Evolutionary conservation across 768 basidiomycete genomes (phyloP), one percentile per base, ranked within the genome.

Genomic region (Psilocybe tampanensis): DNA sequence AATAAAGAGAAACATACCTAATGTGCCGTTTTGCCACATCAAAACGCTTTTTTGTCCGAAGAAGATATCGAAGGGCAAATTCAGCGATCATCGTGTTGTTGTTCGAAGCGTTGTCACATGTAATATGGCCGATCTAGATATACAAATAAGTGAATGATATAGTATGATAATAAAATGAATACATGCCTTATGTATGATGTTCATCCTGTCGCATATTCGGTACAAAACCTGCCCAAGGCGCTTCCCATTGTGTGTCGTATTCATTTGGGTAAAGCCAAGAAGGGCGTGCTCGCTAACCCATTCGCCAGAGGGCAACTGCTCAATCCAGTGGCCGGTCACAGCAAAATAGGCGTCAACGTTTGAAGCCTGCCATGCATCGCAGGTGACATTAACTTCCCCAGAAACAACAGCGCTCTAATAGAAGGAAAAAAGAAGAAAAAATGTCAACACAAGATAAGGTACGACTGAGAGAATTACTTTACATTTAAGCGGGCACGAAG

Each of bases 51-150:
- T 44, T 39, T 2, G 44, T 50, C 11, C 44, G 33, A 12, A 48
- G n/a, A 8, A 9, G 15, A 34, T 33, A 54, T 2, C 59, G 45
- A 0, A 17, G 8, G 0, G 55, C 63, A 52, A 78, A 70, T 15
- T 72, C 65, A 0, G 11, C 44, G 5, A 72, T 34, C 72, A 76
- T 76, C 0, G 73, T 75, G n/a, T 58, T 52, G 50, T 77, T 79
- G 47, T 76, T 77, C 2, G 41, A 54, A 0, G 76, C 73, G 56
- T 77, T 78, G 56, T 78, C 73, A 43, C 70, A 76, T 0, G 75
- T 77, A 0, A 77, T 65, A 47, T 69, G 62, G 0, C 74, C 72
- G 51, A 76, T 56, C 77, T 78, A 54, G 29, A 29, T 29, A 29
- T 29, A 13, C 4, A 13, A 39, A 39, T 49, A 39, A 29, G 45